Evolutionary conservation across 106 monocot species (phyloP).

Genomic region (Platanthera guangdongensis): DNA sequence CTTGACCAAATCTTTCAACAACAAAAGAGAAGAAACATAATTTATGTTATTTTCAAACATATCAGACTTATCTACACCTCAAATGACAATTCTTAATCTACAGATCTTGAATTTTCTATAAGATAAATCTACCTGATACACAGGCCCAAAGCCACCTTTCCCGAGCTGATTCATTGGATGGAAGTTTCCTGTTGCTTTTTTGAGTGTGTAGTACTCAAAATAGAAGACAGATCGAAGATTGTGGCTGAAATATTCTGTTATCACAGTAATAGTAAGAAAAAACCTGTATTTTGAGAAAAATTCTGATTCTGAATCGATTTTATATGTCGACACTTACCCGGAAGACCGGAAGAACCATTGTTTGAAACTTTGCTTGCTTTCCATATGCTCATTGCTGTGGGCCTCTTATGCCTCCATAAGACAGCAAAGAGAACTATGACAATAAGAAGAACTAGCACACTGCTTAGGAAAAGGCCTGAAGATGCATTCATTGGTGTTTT

Average conservation of each 20-base stretch:
- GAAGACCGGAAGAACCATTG: slow-evolving; percentile 5
- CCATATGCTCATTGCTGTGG: slow-evolving; percentile 11
- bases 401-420: slow-evolving; percentile 27
- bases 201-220: slow-evolving; percentile 33
- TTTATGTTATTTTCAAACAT: neutral
- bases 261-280: neutral
- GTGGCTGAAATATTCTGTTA: slow-evolving; percentile 20
- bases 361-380: neutral
- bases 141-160: slow-evolving; percentile 41
- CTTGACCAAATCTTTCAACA: neutral
- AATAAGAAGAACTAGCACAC: slow-evolving; percentile 15
- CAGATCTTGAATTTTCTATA: neutral
- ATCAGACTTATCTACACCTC: neutral
- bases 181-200: slow-evolving; percentile 41
- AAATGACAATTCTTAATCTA: neutral
- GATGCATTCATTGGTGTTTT: slow-evolving; percentile 1
- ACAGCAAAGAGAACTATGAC: slow-evolving; percentile 13
- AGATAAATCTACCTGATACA: slow-evolving; percentile 25
- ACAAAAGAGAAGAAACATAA: neutral
- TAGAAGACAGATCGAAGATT: slow-evolving; percentile 32
- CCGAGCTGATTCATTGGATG: slow-evolving; percentile 39
- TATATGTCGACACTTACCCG: neutral
- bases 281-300: neutral
- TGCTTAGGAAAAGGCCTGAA: slow-evolving; percentile 17
- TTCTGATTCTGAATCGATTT: neutral